Evolutionary conservation across 1,284 basidiomycete genomes (phyloP), one percentile per base, ranked within the genome.

Genomic region (Ceratobasidium sp.): DNA sequence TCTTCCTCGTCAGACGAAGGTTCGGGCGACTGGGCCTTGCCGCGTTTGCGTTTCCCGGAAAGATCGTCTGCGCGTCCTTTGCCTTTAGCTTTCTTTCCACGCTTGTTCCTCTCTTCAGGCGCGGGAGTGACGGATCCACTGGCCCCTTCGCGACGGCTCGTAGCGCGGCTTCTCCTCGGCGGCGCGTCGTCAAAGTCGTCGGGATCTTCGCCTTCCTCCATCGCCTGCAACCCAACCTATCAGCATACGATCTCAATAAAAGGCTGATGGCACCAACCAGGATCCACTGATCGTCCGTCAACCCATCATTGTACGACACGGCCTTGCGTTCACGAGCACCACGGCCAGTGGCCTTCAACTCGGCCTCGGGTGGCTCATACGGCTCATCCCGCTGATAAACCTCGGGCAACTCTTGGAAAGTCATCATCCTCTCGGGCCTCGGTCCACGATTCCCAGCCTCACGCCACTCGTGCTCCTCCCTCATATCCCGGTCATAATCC

Each of bases 281-380:
- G 41, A 91, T 86, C 90, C 92, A 98, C 74, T 96, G 90, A 76
- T 98, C 95, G 75, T 98, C 95, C 64, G 88, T 90, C 59, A 98
- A 82, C 19, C 95, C 95, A 76, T 98, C 96, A 72, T 92, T 95
- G 77, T 99, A 99, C 76, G 88, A 90, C 68, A 99, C 93, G 33
- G 90, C 84, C 68, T 86, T 90, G 73, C 92, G 85, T 69, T 87
- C 86, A 69, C 96, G 84, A 76, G 93, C 89, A 47, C 95, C 93
- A 71, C 93, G 86, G 53, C 92, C 91, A 67, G 78, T 74, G 25
- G 86, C 74, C 62, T 86, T 82, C 41, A 91, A 88, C 46, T 91
- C 85, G 0, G 86, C 79, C 66, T 88, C 86, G 73, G 83, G 83
- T 56, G 79, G 78, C 67, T 88, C 87, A 75, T 92, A 91, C 1